These are phyloP conservation scores for Salvia rosmarinus DNA, from an alignment of 257 asterid genomes.

Conservation along the genomic window DNA sequence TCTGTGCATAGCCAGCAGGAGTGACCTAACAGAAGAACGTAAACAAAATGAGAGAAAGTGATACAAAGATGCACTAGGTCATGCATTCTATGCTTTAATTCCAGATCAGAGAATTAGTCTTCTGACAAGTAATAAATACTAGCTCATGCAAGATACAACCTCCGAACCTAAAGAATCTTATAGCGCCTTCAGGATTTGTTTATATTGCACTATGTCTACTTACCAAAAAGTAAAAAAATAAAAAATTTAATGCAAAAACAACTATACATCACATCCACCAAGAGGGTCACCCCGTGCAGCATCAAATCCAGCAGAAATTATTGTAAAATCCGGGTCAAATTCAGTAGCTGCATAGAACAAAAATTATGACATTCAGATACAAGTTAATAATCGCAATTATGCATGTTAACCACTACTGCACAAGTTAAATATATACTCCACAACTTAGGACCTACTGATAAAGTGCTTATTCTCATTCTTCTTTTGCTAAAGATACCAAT, in stretches of 20 bases:
- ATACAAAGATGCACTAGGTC: constrained; percentile 13
- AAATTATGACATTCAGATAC: constrained; percentile 38
- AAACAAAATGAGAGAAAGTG: constrained; percentile 6
- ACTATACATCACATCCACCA: constrained; percentile 92
- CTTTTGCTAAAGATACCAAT: not conserved
- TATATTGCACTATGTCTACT: not conserved
- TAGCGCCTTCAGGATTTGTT: constrained; percentile 21
- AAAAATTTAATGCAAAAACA: constrained; percentile 2
- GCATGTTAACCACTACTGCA: constrained; percentile 11
- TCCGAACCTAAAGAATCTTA: constrained; percentile 14
- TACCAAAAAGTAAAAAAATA: constrained; percentile 4
- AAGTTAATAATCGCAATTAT: constrained; percentile 28
- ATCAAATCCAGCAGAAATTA: constrained; percentile 99
- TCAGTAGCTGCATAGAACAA: constrained; percentile 69
- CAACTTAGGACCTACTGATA: not conserved
- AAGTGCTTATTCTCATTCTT: not conserved
- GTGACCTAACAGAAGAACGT: constrained; percentile 58
- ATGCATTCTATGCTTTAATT: constrained; percentile 18
- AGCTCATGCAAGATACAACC: constrained; percentile 26
- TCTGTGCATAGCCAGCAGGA: constrained; percentile 88
- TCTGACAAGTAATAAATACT: constrained; percentile 12
- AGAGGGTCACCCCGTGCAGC: constrained; percentile 99
- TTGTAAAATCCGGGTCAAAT: constrained; percentile 88
- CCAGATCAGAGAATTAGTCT: constrained; percentile 18
- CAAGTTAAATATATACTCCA: not conserved